Evolutionary conservation across 768 basidiomycete genomes (phyloP), one percentile per base, ranked within the genome.

Genomic region (Thelephora ganbajun): DNA sequence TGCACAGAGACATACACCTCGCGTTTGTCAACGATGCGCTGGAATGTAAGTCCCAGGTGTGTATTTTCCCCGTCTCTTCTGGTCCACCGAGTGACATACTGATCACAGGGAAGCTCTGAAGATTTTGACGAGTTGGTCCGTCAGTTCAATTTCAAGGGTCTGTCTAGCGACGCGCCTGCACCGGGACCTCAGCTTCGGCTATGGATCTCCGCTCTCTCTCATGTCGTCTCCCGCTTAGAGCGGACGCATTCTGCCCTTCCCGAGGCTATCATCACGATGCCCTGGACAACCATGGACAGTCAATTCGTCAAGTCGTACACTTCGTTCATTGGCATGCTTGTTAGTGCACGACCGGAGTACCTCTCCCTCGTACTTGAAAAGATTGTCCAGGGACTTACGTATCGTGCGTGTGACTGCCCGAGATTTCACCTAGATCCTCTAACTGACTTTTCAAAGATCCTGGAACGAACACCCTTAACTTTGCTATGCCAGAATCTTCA

Each of bases 221-320:
- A 97, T 57, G 87, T 91, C 50, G 89, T 97, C 47, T 93, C 91
- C 20, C 77, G 88, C 36, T 70, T 99, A 30, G 92, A 91, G 55
- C 79, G 79, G 44, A 70, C 74, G 7, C 93, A 98, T 59, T 68
- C 79, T 13, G 60, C 77, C 0, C 76, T 99, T 26, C 82, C 97
- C 34, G 79, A 92, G 51, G 89, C 92, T 12, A 77, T 98, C 49
- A 71, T 97, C 37, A 73, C 72, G 51, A 72, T 97, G 58, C 89
- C 91, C 11, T 99, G 96, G 96, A 82, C 86, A 13, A 86, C 80
- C n/a, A 77, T 90, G 64, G 92, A 94, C 58, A 75, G 75, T 30
- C 66, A 69, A 33, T 86, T 94, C 53, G 91, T 93, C 46, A 84
- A 83, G 63, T 80, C 82, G 4, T 97, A 94, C 65, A 83, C 82